These are phyloP conservation scores for Ustilago cynodontis DNA, from an alignment of 1,284 basidiomycete species.

Conservation along the genomic window DNA sequence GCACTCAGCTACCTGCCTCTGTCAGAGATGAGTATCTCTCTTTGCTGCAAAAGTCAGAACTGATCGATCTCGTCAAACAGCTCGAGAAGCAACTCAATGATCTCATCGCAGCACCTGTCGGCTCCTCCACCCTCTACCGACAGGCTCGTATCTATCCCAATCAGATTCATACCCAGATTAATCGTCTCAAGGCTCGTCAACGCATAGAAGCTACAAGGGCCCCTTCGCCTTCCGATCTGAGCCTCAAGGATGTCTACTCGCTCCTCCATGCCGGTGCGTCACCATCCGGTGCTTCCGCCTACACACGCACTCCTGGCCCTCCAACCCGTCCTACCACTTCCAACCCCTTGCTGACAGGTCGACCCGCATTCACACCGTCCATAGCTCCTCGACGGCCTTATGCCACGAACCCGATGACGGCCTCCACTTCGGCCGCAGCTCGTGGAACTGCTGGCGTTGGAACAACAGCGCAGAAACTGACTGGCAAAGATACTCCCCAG, in stretches of 20 bases:
- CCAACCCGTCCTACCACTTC: slow-evolving; percentile 6
- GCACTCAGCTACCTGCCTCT: slow-evolving; percentile 19
- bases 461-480: slow-evolving; percentile 3
- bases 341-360: slow-evolving; percentile 12
- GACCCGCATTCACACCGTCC: slow-evolving; percentile 14
- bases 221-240: slow-evolving; percentile 27
- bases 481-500: slow-evolving; percentile 10
- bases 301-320: slow-evolving; percentile 13
- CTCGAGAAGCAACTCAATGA: slow-evolving; percentile 50
- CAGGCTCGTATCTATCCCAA: slow-evolving; percentile 49
- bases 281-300: slow-evolving; percentile 4
- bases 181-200: slow-evolving; percentile 43
- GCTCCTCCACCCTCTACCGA: slow-evolving; percentile 42
- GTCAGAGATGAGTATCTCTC: slow-evolving; percentile 42
- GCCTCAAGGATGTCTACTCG: slow-evolving; percentile 51
- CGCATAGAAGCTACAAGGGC: slow-evolving; percentile 18
- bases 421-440: slow-evolving; percentile 11
- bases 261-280: slow-evolving; percentile 29
- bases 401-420: background rate
- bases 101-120: slow-evolving; percentile 32
- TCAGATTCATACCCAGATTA: slow-evolving; percentile 43
- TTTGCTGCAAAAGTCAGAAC: slow-evolving; percentile 45
- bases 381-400: slow-evolving; percentile 17
- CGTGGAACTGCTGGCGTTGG: background rate
- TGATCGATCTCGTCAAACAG: slow-evolving; percentile 50